phyloP scores from a whole-genome alignment of 495 filamentous ascomycete genomes.

The Penicillium odoratum region DNA sequence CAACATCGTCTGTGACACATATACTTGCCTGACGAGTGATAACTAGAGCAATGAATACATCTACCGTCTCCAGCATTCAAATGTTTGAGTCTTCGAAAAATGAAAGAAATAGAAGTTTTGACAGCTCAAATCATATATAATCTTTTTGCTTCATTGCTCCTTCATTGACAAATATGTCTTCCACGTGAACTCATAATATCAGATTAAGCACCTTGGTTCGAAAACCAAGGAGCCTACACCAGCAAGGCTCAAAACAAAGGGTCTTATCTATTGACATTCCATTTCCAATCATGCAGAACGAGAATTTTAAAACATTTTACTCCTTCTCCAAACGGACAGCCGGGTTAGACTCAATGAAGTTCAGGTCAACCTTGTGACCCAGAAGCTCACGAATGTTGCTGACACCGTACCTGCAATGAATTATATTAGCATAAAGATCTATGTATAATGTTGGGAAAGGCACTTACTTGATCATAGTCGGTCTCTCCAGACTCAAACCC shows the following conservation, averaged over 20 bases:
- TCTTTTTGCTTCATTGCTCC: slow-evolving; percentile 28
- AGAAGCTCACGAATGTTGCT: slow-evolving; percentile 82
- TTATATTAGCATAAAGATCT: slow-evolving; percentile 6
- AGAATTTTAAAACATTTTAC: slow-evolving; percentile 33
- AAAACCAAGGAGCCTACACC: slow-evolving; percentile 7
- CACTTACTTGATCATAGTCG: slow-evolving; percentile 92
- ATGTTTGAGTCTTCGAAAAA: too few relatives aligned
- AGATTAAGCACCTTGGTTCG: slow-evolving; percentile 4
- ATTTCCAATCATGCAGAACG: slow-evolving; percentile 9
- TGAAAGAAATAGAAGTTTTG: not conserved
- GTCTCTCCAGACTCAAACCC: slow-evolving; percentile 86
- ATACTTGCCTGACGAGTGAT: not conserved
- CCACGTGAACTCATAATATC: slow-evolving; percentile 30
- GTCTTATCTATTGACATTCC: slow-evolving; percentile 24
- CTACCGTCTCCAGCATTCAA: too few relatives aligned
- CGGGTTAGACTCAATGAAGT: slow-evolving; percentile 79
- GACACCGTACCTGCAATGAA: slow-evolving; percentile 62
- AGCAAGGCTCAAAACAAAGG: slow-evolving; percentile 27
- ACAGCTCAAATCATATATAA: slow-evolving; percentile 1
- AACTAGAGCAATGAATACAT: too few relatives aligned
- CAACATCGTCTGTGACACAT: not conserved
- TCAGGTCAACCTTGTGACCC: slow-evolving; percentile 81
- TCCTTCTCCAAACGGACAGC: slow-evolving; percentile 78
- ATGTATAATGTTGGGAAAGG: too few relatives aligned
- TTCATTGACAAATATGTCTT: slow-evolving; percentile 32